These are phyloP conservation scores for Umbelopsis sp. DNA, from an alignment of 192 early-diverging fungal genomes.

Conservation along the genomic window DNA sequence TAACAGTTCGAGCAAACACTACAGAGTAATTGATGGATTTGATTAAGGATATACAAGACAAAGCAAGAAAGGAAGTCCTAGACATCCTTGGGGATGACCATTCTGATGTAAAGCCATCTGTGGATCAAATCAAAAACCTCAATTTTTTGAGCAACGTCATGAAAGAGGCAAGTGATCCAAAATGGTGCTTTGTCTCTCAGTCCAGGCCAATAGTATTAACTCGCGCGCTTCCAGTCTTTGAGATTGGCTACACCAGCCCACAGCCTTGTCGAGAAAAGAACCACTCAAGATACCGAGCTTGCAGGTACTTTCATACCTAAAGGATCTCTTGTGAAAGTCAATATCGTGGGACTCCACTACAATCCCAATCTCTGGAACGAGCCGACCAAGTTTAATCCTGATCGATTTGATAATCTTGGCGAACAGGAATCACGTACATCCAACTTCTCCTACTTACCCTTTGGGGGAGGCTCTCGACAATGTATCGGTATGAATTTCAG, in stretches of 20 bases:
- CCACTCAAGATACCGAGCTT: constrained; percentile 28
- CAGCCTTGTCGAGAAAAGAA: neutral
- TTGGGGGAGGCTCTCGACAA: constrained; percentile 12
- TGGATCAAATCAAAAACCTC: constrained; percentile 55
- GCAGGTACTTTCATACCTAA: constrained; percentile 30
- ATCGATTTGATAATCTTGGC: constrained; percentile 15
- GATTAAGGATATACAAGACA: constrained; percentile 51
- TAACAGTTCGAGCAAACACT: neutral
- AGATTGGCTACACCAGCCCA: constrained; percentile 16
- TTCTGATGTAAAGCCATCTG: constrained; percentile 49
- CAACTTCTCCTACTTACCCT: neutral
- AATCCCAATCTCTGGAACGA: constrained; percentile 1
- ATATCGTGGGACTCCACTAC: constrained; percentile 50
- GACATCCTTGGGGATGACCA: constrained; percentile 56
- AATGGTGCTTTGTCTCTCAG: neutral
- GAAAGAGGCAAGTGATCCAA: constrained; percentile 41
- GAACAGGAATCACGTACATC: constrained; percentile 1
- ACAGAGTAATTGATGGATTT: neutral
- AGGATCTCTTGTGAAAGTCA: constrained; percentile 45
- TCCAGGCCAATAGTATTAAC: neutral
- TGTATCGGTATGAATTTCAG: neutral
- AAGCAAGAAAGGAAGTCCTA: constrained; percentile 56
- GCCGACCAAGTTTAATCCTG: constrained; percentile 12
- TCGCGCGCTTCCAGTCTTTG: neutral
- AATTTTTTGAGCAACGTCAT: constrained; percentile 53